A percentile compares a stretch with the other conserved stretches of the same genome.
Evolutionary conservation across 2,329 filamentous ascomycete genomes (phyloP).

Genomic region (Cryoendolithus antarcticus): DNA sequence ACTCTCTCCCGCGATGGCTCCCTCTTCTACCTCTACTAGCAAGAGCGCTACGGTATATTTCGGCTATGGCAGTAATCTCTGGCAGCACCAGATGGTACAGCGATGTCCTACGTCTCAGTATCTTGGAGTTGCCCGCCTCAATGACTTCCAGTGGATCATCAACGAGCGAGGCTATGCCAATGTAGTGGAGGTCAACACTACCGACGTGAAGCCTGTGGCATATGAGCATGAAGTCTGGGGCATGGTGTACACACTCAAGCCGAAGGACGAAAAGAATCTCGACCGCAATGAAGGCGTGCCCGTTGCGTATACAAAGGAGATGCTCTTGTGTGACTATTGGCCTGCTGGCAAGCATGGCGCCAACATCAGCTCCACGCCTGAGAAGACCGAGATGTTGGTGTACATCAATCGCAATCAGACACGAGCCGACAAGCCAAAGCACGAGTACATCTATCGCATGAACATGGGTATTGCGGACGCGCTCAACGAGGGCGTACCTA

Average conservation of each 20-base stretch:
- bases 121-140: slow-evolving; percentile 45
- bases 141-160: slow-evolving; percentile 53
- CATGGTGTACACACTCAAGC: slow-evolving; percentile 41
- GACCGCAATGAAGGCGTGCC: slow-evolving; percentile 53
- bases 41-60: slow-evolving; percentile 43
- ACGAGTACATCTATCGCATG: slow-evolving; percentile 53
- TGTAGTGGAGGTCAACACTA: slow-evolving; percentile 32
- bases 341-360: slow-evolving; percentile 6
- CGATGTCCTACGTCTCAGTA: slow-evolving; percentile 47
- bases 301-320: slow-evolving; percentile 45
- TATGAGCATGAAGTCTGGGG: slow-evolving; percentile 41
- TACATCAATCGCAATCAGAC: slow-evolving; percentile 44
- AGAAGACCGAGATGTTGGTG: slow-evolving; percentile 35
- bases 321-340: slow-evolving; percentile 35
- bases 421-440: slow-evolving; percentile 29
- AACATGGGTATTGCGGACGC: slow-evolving; percentile 52
- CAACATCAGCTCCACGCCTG: slow-evolving; percentile 13
- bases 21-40: too few relatives aligned
- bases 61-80: slow-evolving; percentile 60
- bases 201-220: slow-evolving; percentile 1
- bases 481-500: slow-evolving; percentile 39
- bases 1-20: too few relatives aligned
- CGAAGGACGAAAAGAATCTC: slow-evolving; percentile 38
- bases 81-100: slow-evolving; percentile 48
- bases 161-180: slow-evolving; percentile 57